Percentiles rank a stretch among this genome's conserved stretches.
These are phyloP conservation scores for Daldinia vernicosa DNA, from an alignment of 495 filamentous ascomycete species.

Conservation along the genomic window DNA sequence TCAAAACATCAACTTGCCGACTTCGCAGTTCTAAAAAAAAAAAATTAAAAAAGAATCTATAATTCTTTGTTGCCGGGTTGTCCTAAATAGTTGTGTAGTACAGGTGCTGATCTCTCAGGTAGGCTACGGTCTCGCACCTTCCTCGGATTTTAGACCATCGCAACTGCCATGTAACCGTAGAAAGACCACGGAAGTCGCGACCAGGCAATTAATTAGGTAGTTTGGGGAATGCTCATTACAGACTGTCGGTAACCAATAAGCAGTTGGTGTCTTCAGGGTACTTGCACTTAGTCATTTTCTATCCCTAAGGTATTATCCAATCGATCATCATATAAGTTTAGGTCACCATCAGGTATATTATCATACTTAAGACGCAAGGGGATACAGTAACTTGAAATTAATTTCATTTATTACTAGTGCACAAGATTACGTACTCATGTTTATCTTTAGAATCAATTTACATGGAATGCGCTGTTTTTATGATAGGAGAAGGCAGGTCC, in stretches of 20 bases:
- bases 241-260: slow-evolving; percentile 7
- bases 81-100: not conserved
- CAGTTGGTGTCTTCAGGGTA: not conserved
- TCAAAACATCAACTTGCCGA: not conserved
- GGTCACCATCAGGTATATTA: too few species aligned
- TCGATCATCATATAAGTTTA: too few species aligned
- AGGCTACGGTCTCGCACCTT: slow-evolving; percentile 1
- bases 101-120: not conserved
- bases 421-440: not conserved
- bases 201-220: not conserved
- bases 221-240: not conserved
- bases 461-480: too few species aligned
- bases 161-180: not conserved
- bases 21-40: not conserved
- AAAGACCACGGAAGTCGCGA: not conserved
- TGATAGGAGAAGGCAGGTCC: too few species aligned
- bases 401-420: too few species aligned
- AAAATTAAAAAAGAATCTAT: not conserved
- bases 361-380: not conserved
- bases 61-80: slow-evolving; percentile 6
- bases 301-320: not conserved
- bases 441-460: not conserved
- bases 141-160: not conserved
- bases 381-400: not conserved
- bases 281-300: not conserved